Evolutionary conservation across 495 filamentous ascomycete species (phyloP).

Genomic region (Hypoxylon fragiforme): DNA sequence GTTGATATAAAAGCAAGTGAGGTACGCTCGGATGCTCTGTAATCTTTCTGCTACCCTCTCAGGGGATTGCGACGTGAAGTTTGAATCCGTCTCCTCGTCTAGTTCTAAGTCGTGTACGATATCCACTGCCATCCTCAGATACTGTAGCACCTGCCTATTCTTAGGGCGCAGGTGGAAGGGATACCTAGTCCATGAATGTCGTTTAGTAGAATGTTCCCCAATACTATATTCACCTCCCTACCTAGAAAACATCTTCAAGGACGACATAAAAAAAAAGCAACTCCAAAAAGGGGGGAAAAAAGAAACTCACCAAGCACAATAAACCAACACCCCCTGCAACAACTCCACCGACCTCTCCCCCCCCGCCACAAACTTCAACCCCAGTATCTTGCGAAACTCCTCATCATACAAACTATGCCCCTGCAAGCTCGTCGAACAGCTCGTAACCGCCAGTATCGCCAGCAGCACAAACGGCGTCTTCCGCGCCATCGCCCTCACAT

Average conservation of each 20-base stretch:
- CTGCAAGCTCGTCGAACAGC: conserved; percentile 46
- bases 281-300: no score
- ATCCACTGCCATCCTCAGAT: conserved; percentile 52
- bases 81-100: conserved; percentile 39
- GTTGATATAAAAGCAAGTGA: conserved; percentile 42
- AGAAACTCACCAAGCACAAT: conserved; percentile 53
- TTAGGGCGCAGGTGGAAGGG: conserved; percentile 53
- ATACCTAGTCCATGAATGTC: conserved; percentile 39
- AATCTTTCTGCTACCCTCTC: conserved; percentile 29
- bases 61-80: conserved; percentile 9
- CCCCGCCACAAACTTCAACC: conserved; percentile 52
- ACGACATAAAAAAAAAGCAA: no score
- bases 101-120: conserved; percentile 50
- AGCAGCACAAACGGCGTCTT: conserved; percentile 49
- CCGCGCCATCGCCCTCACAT: conserved; percentile 42
- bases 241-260: no score
- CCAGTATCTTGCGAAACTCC: conserved; percentile 53
- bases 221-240: no score
- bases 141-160: conserved; percentile 47
- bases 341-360: conserved; percentile 51
- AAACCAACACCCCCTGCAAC: conserved; percentile 49
- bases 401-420: conserved; percentile 53
- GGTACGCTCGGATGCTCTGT: conserved; percentile 44
- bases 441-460: conserved; percentile 50
- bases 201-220: neutral